Conservation (phyloP, 2,329 filamentous ascomycete genomes). For the Fonsecaea pugnacius region DNA sequence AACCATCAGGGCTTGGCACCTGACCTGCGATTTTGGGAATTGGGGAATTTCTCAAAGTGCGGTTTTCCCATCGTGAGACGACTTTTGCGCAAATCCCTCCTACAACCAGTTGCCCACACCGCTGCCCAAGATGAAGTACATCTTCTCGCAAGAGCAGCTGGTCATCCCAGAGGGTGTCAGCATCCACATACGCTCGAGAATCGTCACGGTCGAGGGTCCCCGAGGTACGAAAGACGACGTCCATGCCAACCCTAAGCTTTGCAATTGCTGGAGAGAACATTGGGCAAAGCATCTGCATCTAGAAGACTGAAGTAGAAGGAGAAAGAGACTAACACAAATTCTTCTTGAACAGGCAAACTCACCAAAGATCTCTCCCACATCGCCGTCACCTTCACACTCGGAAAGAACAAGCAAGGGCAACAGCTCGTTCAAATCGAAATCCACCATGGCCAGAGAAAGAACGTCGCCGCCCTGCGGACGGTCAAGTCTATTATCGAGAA, state of each 20-base stretch:
- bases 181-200: constrained; percentile 94
- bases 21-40: background rate
- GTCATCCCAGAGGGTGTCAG: constrained; percentile 98
- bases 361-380: constrained; percentile 95
- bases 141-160: constrained; percentile 96
- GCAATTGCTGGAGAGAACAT: constrained; percentile 3
- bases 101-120: constrained; percentile 40
- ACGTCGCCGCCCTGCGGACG: constrained; percentile 95
- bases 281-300: background rate
- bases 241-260: background rate
- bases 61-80: constrained; percentile 3
- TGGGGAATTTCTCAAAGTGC: constrained; percentile 12
- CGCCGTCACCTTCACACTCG: constrained; percentile 91
- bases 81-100: constrained; percentile 9
- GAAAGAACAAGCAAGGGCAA: constrained; percentile 62
- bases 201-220: constrained; percentile 96
- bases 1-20: constrained; percentile 17
- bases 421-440: constrained; percentile 88
- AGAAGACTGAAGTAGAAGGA: background rate
- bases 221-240: constrained; percentile 64
- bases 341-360: constrained; percentile 73
- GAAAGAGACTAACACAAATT: constrained; percentile 19
- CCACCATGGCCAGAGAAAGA: constrained; percentile 98
- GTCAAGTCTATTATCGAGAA: constrained; percentile 99
- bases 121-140: constrained; percentile 94